Conservation (phyloP, 768 basidiomycete genomes). For the Auriscalpium vulgare region DNA sequence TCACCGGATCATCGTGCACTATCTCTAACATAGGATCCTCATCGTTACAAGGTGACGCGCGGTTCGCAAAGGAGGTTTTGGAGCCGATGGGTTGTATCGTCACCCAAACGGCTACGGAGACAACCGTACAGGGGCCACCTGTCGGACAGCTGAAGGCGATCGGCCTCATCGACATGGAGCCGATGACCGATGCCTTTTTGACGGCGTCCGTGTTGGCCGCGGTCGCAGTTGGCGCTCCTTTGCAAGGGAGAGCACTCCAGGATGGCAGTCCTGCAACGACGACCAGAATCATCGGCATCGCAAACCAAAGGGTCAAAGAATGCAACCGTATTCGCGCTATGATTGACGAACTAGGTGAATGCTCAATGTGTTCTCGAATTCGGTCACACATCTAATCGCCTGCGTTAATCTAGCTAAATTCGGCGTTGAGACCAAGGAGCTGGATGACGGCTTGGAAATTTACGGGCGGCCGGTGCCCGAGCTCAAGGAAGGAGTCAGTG, state of each 20-base stretch:
- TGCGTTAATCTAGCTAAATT: constrained; percentile 64
- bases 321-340: constrained; percentile 96
- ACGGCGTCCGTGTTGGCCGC: constrained; percentile 91
- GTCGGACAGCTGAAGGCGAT: constrained; percentile 74
- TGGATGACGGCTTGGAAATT: constrained; percentile 88
- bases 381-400: neutral
- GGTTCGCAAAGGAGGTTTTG: constrained; percentile 88
- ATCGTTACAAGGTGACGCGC: constrained; percentile 95
- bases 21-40: constrained; percentile 84
- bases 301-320: constrained; percentile 97
- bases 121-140: constrained; percentile 88
- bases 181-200: constrained; percentile 99
- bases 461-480: constrained; percentile 63
- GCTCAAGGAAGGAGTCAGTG: constrained; percentile 62
- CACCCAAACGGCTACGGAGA: constrained; percentile 78
- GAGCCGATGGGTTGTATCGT: constrained; percentile 94
- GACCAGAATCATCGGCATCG: constrained; percentile 90
- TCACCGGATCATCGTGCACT: constrained; percentile 95
- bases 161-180: constrained; percentile 92
- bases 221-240: constrained; percentile 44
- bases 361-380: no score
- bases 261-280: constrained; percentile 29
- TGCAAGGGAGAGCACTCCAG: constrained; percentile 39
- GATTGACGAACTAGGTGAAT: constrained; percentile 87
- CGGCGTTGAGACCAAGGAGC: constrained; percentile 84